Conservation (phyloP, 371 early-diverging fungal genomes). For the Rhizopus delemar region DNA sequence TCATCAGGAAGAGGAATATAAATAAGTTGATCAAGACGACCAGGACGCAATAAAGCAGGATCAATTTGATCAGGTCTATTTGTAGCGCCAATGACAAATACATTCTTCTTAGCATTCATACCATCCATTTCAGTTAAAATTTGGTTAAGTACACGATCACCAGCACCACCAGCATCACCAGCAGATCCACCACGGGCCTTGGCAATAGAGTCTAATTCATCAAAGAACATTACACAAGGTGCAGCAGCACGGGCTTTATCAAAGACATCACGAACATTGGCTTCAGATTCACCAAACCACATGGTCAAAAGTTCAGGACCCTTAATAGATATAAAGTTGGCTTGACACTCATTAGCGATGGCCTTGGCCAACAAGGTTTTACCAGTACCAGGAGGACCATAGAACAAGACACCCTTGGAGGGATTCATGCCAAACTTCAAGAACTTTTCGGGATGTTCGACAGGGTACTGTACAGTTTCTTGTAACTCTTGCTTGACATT, state of each 20-base stretch:
- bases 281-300: conserved; percentile 99
- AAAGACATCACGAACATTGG: conserved; percentile 99
- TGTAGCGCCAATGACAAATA: conserved; percentile 99
- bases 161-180: conserved; percentile 96
- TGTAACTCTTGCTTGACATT: conserved; percentile 98
- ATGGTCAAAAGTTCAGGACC: conserved; percentile 99
- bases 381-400: conserved; percentile 99
- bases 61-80: conserved; percentile 67
- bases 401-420: conserved; percentile 99
- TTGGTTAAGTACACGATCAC: conserved; percentile 99
- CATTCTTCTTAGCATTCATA: conserved; percentile 98
- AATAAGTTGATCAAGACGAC: conserved; percentile 99
- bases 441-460: conserved; percentile 99
- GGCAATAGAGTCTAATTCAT: conserved; percentile 99
- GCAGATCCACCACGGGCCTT: conserved; percentile 90
- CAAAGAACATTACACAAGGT: conserved; percentile 99
- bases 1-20: conserved; percentile 99
- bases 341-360: conserved; percentile 99
- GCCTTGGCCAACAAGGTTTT: conserved; percentile 99
- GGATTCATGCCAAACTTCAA: conserved; percentile 99
- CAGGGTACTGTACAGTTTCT: conserved; percentile 99
- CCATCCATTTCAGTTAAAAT: conserved; percentile 99
- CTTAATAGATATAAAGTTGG: conserved; percentile 99
- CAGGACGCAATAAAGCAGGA: conserved; percentile 75
- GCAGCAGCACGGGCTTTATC: conserved; percentile 99